These are phyloP conservation scores for Ilyonectria sp. DNA, from an alignment of 2,329 filamentous ascomycete genomes.

Conservation along the genomic window DNA sequence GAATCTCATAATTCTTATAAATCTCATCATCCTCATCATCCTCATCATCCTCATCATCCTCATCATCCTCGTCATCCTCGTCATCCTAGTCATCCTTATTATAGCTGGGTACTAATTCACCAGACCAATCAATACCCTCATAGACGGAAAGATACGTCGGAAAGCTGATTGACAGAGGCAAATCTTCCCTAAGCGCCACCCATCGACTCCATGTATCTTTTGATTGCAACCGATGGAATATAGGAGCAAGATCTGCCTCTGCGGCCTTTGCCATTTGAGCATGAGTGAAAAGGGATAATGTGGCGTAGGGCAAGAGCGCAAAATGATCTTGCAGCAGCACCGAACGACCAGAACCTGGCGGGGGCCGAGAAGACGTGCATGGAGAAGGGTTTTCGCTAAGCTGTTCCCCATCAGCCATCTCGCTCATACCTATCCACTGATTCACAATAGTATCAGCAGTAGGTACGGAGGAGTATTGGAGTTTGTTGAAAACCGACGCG, in stretches of 20 bases:
- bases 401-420: too few relatives aligned
- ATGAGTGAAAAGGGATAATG: constrained; percentile 20
- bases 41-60: background rate
- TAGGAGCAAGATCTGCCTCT: background rate
- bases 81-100: too few relatives aligned
- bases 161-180: background rate
- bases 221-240: constrained; percentile 6
- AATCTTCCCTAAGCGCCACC: constrained; percentile 17
- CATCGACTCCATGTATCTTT: constrained; percentile 15
- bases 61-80: background rate
- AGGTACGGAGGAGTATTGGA: background rate
- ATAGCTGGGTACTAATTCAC: background rate
- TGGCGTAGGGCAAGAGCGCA: constrained; percentile 23
- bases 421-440: background rate
- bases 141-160: background rate
- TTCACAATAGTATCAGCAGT: background rate
- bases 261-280: background rate
- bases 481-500: background rate
- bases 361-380: background rate
- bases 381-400: background rate
- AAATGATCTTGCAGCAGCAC: constrained; percentile 10
- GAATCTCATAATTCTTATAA: too few relatives aligned
- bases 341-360: background rate
- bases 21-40: background rate
- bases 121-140: background rate